Evolutionary conservation across 2,329 filamentous ascomycete species (phyloP).

Genomic region (Karstenula rhodostoma): DNA sequence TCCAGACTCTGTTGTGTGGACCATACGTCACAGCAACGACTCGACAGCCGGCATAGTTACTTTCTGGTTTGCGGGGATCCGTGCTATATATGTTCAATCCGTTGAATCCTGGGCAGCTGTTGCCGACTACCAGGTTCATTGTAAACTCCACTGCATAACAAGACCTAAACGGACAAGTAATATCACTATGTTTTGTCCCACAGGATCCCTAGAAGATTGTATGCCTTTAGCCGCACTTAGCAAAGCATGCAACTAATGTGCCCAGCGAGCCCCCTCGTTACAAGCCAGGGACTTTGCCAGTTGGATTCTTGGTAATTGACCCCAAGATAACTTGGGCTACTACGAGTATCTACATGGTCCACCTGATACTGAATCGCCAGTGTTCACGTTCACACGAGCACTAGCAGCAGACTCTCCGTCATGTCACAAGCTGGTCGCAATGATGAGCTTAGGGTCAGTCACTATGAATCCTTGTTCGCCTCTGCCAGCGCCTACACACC

Average conservation of each 20-base stretch:
- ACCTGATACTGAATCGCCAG: no score
- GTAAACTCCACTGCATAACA: neutral
- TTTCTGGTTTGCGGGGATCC: neutral
- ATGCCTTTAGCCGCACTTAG: neutral
- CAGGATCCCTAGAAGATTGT: neutral
- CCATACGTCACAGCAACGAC: neutral
- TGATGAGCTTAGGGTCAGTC: no score
- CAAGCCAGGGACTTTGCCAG: no score
- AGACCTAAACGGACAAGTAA: neutral
- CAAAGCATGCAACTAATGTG: neutral
- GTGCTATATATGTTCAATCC: neutral
- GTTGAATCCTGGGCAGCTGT: conserved; percentile 4
- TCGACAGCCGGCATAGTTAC: neutral
- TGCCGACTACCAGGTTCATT: conserved; percentile 1
- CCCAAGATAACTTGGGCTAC: no score
- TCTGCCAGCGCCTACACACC: neutral
- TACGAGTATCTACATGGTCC: no score
- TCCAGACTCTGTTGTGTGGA: neutral
- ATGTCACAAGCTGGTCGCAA: no score
- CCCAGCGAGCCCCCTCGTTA: neutral
- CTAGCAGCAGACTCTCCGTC: no score
- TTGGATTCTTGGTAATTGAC: no score
- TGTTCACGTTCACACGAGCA: no score
- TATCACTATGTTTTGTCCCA: neutral
- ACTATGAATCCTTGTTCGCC: neutral